Base-by-base conservation (phyloP, 106 monocot species). In the Dendrobium nobile region DNA sequence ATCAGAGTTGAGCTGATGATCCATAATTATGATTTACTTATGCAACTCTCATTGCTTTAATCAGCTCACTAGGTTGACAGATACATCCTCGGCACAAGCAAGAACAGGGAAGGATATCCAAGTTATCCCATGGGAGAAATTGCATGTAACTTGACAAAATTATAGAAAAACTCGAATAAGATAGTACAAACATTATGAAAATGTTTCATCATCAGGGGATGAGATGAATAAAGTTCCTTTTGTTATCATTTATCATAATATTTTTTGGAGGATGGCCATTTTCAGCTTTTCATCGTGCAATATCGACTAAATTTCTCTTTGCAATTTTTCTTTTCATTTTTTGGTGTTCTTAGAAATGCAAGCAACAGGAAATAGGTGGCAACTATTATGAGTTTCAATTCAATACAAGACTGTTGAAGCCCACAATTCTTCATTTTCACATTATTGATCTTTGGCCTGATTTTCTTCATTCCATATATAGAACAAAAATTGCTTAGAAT, bases 361-460 rank as follows among this genome's bases (percentile, higher is more conserved):
- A 83, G 82, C 77, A 80, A 28, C 84, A 80, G 54, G 89, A 64
- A 54, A 92, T 84, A 86, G 92, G 85, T n/a, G 84, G 89, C 43
- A 77, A 18, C 0, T 92, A 78, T 79, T 92, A 89, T 83, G 92
- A 89, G 31, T 92, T 92, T 79, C 83, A 73, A 73, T 82, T 83
- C 40, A 92, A 92, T 78, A 89, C 92, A 78, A 89, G 92, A 87
- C 82, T 89, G 67, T 89, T 92, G 81, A 92, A 89, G 59, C 89
- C 92, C 59, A 92, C 89, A 44, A 83, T 83, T 47, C 78, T 73
- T 44, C 83, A 83, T 79, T 83, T 83, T 74, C 78, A 83, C 78
- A 89, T 89, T 68, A 64, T 75, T 31, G 15, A 27, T 64, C 1
- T 59, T 75, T 84, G 27, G 24, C 77, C 54, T 20, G 18, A 26